phyloP scores from a whole-genome alignment of 2,329 filamentous ascomycete species.

The Phialophora verrucosa region DNA sequence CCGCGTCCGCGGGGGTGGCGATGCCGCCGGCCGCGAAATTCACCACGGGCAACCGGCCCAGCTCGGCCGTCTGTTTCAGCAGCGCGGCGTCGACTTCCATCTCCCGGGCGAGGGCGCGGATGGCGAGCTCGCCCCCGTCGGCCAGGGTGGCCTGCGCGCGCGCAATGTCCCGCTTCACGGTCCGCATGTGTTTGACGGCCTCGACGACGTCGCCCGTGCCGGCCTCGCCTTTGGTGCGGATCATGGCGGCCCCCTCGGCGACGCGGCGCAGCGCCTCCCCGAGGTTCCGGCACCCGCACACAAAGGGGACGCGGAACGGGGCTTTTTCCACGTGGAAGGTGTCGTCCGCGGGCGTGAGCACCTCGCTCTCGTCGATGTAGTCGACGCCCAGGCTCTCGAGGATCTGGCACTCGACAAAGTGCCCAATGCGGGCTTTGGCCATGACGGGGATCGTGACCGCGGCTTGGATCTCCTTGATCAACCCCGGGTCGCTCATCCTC shows the following conservation, averaged over 20 bases:
- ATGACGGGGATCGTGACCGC: slow-evolving; percentile 98
- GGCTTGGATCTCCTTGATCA: slow-evolving; percentile 95
- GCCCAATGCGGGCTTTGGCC: slow-evolving; percentile 97
- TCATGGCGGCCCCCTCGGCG: slow-evolving; percentile 95
- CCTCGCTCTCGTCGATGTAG: slow-evolving; percentile 98
- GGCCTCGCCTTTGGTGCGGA: slow-evolving; percentile 97
- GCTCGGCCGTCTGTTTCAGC: slow-evolving; percentile 82
- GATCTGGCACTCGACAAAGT: slow-evolving; percentile 98
- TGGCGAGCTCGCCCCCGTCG: slow-evolving; percentile 66
- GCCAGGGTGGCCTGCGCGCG: slow-evolving; percentile 65
- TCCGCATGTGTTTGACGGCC: slow-evolving; percentile 94
- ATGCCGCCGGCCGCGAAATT: slow-evolving; percentile 99
- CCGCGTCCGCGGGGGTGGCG: slow-evolving; percentile 97
- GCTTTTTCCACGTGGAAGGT: slow-evolving; percentile 90
- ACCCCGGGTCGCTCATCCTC: slow-evolving; percentile 91
- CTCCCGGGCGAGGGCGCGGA: slow-evolving; percentile 80
- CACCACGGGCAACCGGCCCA: slow-evolving; percentile 88
- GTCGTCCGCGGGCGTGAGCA: slow-evolving; percentile 92
- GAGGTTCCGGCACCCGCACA: slow-evolving; percentile 93
- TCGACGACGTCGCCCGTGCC: slow-evolving; percentile 97
- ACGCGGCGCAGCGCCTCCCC: slow-evolving; percentile 92
- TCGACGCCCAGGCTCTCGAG: slow-evolving; percentile 93
- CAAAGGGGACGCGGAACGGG: slow-evolving; percentile 82
- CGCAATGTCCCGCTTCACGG: slow-evolving; percentile 81
- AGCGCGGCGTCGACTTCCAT: slow-evolving; percentile 78